Evolutionary conservation across 2,329 filamentous ascomycete genomes (phyloP).

Genomic region (Aureobasidium sp.): DNA sequence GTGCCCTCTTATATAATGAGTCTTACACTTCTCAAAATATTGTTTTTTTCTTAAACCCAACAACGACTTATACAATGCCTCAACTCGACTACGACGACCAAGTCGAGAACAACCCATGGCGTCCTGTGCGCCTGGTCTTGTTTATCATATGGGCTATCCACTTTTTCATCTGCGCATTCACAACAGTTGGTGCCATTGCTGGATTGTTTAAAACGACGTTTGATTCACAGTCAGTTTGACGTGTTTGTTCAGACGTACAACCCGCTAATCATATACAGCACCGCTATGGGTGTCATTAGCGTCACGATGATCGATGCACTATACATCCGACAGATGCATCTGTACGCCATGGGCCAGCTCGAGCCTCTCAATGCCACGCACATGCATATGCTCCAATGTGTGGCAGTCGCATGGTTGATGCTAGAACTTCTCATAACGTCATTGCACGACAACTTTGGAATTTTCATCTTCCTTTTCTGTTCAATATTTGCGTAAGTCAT

Average conservation of each 20-base stretch:
- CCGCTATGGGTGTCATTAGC: neutral
- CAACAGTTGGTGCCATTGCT: neutral
- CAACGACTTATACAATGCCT: neutral
- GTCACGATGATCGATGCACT: neutral
- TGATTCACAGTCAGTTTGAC: neutral
- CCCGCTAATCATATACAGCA: neutral
- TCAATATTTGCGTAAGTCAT: neutral
- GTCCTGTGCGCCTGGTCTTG: neutral
- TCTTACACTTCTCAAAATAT: neutral
- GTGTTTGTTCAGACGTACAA: neutral
- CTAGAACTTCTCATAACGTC: neutral
- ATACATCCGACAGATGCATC: neutral
- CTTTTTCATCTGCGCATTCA: neutral
- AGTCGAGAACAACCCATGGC: neutral
- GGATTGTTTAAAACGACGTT: neutral
- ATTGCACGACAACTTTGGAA: neutral
- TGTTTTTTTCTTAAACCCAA: neutral
- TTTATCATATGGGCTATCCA: neutral
- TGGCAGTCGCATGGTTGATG: neutral
- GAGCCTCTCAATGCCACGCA: neutral
- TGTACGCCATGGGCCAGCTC: neutral
- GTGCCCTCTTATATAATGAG: neutral
- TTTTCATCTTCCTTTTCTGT: neutral
- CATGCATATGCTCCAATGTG: neutral
- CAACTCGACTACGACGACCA: neutral